phyloP scores from a whole-genome alignment of 208 protist genomes.

The Trypanosoma brucei region DNA sequence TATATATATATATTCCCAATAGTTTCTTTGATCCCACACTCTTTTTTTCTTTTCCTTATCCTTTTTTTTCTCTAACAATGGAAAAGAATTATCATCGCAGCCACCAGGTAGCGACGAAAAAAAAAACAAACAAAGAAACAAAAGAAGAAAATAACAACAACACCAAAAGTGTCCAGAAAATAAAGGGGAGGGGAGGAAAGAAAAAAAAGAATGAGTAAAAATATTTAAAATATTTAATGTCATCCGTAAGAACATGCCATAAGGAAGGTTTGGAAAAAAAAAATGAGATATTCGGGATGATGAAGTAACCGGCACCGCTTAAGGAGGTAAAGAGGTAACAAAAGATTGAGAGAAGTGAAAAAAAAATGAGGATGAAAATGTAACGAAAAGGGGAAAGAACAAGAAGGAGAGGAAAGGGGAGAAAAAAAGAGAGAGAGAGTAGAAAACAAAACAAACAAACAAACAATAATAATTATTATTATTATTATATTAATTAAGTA shows the following conservation, averaged over 20 bases:
- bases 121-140: too few relatives aligned
- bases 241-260: neutral
- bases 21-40: neutral
- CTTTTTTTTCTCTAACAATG: neutral
- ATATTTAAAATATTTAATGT: constrained; percentile 1
- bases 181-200: neutral
- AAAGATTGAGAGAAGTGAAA: neutral
- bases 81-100: neutral
- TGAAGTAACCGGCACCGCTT: too few relatives aligned
- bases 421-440: too few relatives aligned
- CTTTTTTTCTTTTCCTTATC: neutral
- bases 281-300: constrained; percentile 8
- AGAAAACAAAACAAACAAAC: too few relatives aligned
- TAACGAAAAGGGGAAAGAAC: too few relatives aligned
- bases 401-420: too few relatives aligned
- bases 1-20: too few relatives aligned
- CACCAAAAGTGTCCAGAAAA: neutral
- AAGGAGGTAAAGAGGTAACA: too few relatives aligned
- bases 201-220: constrained; percentile 15
- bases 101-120: too few relatives aligned
- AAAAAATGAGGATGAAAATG: constrained; percentile 11
- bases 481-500: too few relatives aligned
- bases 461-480: too few relatives aligned
- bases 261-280: constrained; percentile 17
- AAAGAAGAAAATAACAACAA: too few relatives aligned